Evolutionary conservation across 23 red algal genomes (phyloP), one percentile per base, ranked within the genome.

Genomic region (Gracilaria domingensis): DNA sequence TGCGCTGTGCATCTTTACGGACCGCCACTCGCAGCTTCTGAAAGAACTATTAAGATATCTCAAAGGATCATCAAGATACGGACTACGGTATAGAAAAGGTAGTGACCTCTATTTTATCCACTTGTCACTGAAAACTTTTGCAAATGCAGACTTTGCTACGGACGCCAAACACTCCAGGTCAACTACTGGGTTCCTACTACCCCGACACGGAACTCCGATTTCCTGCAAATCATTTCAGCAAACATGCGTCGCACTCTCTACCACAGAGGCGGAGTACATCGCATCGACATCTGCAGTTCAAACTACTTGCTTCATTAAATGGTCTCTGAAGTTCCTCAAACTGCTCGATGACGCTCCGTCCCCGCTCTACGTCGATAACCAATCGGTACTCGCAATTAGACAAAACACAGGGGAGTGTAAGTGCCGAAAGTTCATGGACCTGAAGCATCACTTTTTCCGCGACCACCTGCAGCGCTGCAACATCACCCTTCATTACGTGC

Each of bases 401-500:
- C 33, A 86, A 4, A 86, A 86, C 11, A 86, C 62, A 12, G 82
- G 58, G 11, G n/a, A 39, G 29, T 69, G 37, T 20, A 86, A 86
- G 40, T 65, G 64, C 12, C 82, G 50, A 64, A 86, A 86, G 65
- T 74, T 86, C 37, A 86, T 86, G 30, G 82, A 86, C 44, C 16
- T 86, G 13, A 50, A 35, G 26, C 82, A 69, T 17, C 34, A 86
- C 82, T 86, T 74, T 8, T 26, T 86, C 0, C 59, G 34, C 23
- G 61, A 86, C 17, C 82, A 86, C 45, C 35, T 86, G 11, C 36
- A 54, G 25, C 82, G 65, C 24, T 7, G 26, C 8, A 61, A 2
- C 44, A 71, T 86, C 17, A 47, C 36, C n/a, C 82, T 51, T 7
- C 34, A 34, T 13, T 44, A 86, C 12, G 65, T 86, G 0, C 82